A percentile compares a stretch with the other conserved stretches of the same genome.
These are phyloP conservation scores for Forsythia suspensa DNA, from an alignment of 257 asterid species.

Conservation along the genomic window DNA sequence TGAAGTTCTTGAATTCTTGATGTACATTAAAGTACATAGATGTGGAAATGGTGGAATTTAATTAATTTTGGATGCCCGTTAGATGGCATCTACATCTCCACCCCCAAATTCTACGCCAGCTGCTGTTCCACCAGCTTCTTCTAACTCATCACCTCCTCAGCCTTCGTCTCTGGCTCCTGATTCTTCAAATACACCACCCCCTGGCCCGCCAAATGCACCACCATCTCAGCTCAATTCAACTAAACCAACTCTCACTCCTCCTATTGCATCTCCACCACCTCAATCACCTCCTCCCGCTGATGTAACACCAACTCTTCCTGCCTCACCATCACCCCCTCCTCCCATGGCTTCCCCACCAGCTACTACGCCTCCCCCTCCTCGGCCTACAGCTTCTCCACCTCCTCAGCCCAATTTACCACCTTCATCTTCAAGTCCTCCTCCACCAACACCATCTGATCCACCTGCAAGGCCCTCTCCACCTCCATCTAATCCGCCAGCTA, in stretches of 20 bases:
- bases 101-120: conserved; percentile 41
- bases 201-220: conserved; percentile 12
- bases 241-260: conserved; percentile 3
- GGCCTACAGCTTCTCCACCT: conserved; percentile 20
- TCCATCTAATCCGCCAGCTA: conserved; percentile 7
- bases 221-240: conserved; percentile 15
- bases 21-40: conserved; percentile 4
- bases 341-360: conserved; percentile 37
- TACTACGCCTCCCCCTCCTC: conserved; percentile 18
- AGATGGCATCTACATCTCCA: conserved; percentile 57
- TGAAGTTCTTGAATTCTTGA: conserved; percentile 9
- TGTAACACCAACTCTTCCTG: background rate
- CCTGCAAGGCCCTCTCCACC: conserved; percentile 17
- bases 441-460: conserved; percentile 2
- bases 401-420: conserved; percentile 1
- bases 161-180: background rate
- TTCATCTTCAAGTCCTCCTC: conserved; percentile 1
- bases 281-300: conserved; percentile 22
- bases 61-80: conserved; percentile 28
- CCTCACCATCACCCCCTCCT: conserved; percentile 28
- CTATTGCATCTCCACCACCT: conserved; percentile 26
- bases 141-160: background rate
- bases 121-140: background rate
- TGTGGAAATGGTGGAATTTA: conserved; percentile 36
- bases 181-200: conserved; percentile 13